These are phyloP conservation scores for Colletotrichum limetticola DNA, from an alignment of 2,329 filamentous ascomycete species.

Conservation along the genomic window DNA sequence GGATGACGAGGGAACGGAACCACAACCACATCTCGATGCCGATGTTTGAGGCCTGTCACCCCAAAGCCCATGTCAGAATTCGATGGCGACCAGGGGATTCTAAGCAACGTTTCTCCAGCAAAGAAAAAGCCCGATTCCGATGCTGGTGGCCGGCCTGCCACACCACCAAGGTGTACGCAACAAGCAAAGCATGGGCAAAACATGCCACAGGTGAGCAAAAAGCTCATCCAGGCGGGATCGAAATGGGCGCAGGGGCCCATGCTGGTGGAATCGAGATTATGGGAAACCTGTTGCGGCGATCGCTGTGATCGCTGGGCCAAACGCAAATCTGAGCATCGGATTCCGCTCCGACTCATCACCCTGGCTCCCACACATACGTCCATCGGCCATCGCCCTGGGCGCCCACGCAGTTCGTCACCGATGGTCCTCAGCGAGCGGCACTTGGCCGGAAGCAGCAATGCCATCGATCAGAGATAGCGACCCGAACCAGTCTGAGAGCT, in stretches of 20 bases:
- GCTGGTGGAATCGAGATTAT: constrained; percentile 14
- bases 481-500: not conserved
- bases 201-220: not conserved
- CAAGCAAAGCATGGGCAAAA: not conserved
- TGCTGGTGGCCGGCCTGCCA: not conserved
- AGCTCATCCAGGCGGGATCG: not conserved
- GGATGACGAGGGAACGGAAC: constrained; percentile 2
- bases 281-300: constrained; percentile 28
- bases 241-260: constrained; percentile 9
- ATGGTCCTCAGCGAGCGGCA: not conserved
- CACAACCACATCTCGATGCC: not conserved
- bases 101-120: not conserved
- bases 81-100: constrained; percentile 4
- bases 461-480: not conserved
- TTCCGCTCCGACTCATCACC: constrained; percentile 25
- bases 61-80: constrained; percentile 4
- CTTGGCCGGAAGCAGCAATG: constrained; percentile 4
- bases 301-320: constrained; percentile 28
- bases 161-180: not conserved
- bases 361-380: not conserved
- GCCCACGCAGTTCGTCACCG: not conserved
- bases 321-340: constrained; percentile 33
- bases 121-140: not conserved
- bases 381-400: not conserved
- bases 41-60: constrained; percentile 1